Evolutionary conservation across 2,329 filamentous ascomycete species (phyloP).

Genomic region (Fusarium liriodendri): DNA sequence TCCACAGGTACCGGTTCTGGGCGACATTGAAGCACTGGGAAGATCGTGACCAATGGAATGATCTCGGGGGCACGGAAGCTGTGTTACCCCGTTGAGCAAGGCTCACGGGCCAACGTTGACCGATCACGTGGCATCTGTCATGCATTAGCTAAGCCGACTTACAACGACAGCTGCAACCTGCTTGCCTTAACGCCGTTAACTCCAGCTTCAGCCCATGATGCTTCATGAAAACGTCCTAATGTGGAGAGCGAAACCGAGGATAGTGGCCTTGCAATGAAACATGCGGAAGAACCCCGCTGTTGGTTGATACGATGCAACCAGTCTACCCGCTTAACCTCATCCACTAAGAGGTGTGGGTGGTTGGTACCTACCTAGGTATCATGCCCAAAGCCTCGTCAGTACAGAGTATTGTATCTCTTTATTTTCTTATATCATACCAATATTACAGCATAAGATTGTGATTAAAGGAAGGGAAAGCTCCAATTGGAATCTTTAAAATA

Average conservation of each 20-base stretch:
- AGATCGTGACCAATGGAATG: conserved; percentile 14
- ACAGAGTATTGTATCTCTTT: background rate
- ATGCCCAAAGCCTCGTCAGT: background rate
- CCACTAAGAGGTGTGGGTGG: background rate
- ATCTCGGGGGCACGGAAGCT: conserved; percentile 1
- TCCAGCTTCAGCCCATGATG: conserved; percentile 8
- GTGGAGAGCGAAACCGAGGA: background rate
- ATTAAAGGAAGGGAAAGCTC: background rate
- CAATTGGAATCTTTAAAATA: background rate
- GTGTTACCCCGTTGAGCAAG: background rate
- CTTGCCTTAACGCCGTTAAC: conserved; percentile 24
- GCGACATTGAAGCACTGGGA: conserved; percentile 16
- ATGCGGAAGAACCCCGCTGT: background rate
- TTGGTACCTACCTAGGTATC: background rate
- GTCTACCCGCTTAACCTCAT: background rate
- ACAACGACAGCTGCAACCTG: background rate
- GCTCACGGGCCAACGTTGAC: background rate
- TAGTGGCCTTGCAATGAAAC: background rate
- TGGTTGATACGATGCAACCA: background rate
- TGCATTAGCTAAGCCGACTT: background rate
- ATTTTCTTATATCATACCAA: background rate
- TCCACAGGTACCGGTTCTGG: conserved; percentile 13
- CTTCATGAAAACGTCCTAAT: background rate
- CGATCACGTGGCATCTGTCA: background rate
- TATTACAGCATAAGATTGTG: background rate